Evolutionary conservation across 2,329 filamentous ascomycete species (phyloP).

Genomic region (Hypoxylon sp.): DNA sequence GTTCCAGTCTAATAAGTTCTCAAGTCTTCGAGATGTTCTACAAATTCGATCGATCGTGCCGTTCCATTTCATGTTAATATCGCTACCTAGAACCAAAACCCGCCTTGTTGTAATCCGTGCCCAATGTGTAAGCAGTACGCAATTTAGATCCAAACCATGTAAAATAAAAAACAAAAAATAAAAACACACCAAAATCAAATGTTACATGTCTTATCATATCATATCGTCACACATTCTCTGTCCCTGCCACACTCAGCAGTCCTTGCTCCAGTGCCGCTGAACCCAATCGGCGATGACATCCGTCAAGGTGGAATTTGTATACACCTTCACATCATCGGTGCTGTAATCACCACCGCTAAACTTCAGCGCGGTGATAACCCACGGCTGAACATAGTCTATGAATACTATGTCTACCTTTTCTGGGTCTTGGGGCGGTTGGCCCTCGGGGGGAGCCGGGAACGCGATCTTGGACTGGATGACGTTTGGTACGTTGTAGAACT

Average conservation of each 20-base stretch:
- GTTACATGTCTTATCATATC: neutral
- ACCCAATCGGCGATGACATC: slow-evolving; percentile 67
- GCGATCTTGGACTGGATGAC: slow-evolving; percentile 75
- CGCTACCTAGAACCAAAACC: slow-evolving; percentile 5
- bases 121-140: neutral
- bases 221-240: slow-evolving; percentile 1
- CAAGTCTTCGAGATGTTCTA: too few relatives aligned
- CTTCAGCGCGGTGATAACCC: slow-evolving; percentile 78
- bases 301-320: slow-evolving; percentile 64
- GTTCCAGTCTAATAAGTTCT: too few relatives aligned
- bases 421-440: slow-evolving; percentile 59
- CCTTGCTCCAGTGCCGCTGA: slow-evolving; percentile 62
- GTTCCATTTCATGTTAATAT: neutral
- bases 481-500: slow-evolving; percentile 83
- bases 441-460: slow-evolving; percentile 58
- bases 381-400: slow-evolving; percentile 88
- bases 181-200: neutral
- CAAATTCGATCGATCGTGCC: too few relatives aligned
- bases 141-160: slow-evolving; percentile 6
- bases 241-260: slow-evolving; percentile 52
- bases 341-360: slow-evolving; percentile 62
- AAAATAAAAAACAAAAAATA: neutral
- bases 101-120: slow-evolving; percentile 1
- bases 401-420: slow-evolving; percentile 87
- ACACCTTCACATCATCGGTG: slow-evolving; percentile 58